phyloP scores from a whole-genome alignment of 805 yeast genomes.

The Yarrowia deformans region DNA sequence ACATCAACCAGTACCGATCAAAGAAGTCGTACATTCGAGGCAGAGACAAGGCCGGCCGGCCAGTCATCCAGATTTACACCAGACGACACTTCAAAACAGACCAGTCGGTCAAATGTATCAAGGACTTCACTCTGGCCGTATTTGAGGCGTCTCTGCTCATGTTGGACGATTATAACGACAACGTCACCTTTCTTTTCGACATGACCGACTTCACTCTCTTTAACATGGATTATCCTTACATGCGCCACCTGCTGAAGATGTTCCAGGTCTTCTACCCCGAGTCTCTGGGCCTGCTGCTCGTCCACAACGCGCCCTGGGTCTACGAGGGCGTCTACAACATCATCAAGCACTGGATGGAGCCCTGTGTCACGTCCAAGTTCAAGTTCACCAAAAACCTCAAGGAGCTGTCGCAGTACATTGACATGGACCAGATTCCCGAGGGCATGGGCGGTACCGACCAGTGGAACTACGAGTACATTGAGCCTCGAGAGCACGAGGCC shows the following conservation, averaged over 20 bases:
- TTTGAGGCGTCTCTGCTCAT: slow-evolving; percentile 68
- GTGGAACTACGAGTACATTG: slow-evolving; percentile 59
- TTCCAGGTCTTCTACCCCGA: slow-evolving; percentile 90
- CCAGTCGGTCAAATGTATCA: slow-evolving; percentile 67
- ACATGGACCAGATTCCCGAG: slow-evolving; percentile 60
- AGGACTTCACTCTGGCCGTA: slow-evolving; percentile 65
- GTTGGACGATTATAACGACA: slow-evolving; percentile 68
- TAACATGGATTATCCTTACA: slow-evolving; percentile 92
- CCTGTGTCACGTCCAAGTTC: slow-evolving; percentile 82
- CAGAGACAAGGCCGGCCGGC: slow-evolving; percentile 96
- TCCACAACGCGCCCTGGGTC: slow-evolving; percentile 87
- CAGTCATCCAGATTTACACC: slow-evolving; percentile 55
- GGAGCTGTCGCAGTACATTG: slow-evolving; percentile 65
- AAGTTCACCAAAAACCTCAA: slow-evolving; percentile 68
- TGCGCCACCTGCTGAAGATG: slow-evolving; percentile 74
- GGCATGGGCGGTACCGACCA: slow-evolving; percentile 69
- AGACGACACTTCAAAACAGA: slow-evolving; percentile 64
- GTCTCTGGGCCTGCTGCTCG: slow-evolving; percentile 70
- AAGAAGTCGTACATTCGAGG: slow-evolving; percentile 94
- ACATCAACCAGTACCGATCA: slow-evolving; percentile 56
- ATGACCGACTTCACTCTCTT: slow-evolving; percentile 83
- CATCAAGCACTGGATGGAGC: slow-evolving; percentile 82
- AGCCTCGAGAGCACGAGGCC: slow-evolving; percentile 62
- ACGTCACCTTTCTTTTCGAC: slow-evolving; percentile 85
- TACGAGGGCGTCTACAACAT: slow-evolving; percentile 85